Base-by-base conservation (phyloP, 768 basidiomycete species). In the Rhizopogon roseolus region DNA sequence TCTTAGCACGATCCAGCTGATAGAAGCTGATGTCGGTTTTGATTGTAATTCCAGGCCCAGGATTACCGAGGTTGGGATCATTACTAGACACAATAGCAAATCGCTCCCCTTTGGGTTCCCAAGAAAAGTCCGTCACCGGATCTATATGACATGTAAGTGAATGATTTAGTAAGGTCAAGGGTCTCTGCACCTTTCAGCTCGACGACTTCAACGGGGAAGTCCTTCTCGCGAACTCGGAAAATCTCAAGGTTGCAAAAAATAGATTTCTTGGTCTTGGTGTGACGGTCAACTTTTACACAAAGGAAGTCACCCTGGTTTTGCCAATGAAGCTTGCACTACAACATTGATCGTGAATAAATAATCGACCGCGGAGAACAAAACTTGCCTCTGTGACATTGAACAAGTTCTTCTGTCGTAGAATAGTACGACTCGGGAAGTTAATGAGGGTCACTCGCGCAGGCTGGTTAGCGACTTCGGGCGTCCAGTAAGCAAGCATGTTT, bases 281-380 rank as follows among this genome's bases (percentile, higher is more conserved):
- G 94, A 48, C 96, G 88, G 73, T 98, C 97, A 52, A 99, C 97
- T 74, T 97, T 98, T 70, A 98, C 96, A 64, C 97, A 98, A 14
- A 99, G 82, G 76, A 92, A 98, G 70, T 98, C 94, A 36, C 96
- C 97, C 67, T 94, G 90, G 64, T 94, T 96, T 75, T 99, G 97
- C 94, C 93, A 99, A 71, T 89, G 88, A 41, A 99, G 81, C 74
- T 97, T 97, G 70, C 96, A 98, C 95, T 98, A 64, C 9, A 41
- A 61, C 0, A 11, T 10, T 41, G 10, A 41, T 55, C 56, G 41
- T 50, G 44, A 13, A 32, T 45, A 36, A 27, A 38, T 16, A 13
- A 54, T 27, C 29, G 48, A 52, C 37, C 27, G 43, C 55, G 59
- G 17, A 38, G 17, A 41, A 55, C 14, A 16, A 41, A 27, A 77